A percentile compares a stretch with the other conserved stretches of the same genome.
phyloP scores from a whole-genome alignment of 202 grass and related monocot species.

The Brachypodium distachyon region DNA sequence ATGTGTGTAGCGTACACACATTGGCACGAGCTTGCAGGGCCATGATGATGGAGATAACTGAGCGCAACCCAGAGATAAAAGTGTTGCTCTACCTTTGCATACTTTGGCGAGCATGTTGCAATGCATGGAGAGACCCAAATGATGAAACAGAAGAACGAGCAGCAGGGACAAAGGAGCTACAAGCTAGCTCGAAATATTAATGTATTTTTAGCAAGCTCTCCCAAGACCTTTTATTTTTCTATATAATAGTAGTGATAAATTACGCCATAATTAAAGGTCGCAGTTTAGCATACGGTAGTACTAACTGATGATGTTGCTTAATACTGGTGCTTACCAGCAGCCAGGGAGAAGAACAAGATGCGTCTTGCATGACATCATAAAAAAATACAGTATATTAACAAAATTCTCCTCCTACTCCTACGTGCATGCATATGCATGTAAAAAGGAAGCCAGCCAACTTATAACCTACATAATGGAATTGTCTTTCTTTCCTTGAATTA shows the following conservation, averaged over 20 bases:
- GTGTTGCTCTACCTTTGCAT: conserved; percentile 27
- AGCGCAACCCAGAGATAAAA: conserved; percentile 59
- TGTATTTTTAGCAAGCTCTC: not conserved
- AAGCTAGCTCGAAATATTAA: not conserved
- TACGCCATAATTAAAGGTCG: conserved; percentile 7
- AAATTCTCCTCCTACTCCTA: not conserved
- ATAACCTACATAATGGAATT: not conserved
- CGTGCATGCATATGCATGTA: not conserved
- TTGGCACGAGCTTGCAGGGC: not conserved
- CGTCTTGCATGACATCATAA: not conserved
- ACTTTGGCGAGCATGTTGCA: conserved; percentile 29
- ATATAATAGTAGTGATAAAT: not conserved
- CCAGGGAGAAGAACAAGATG: conserved; percentile 4
- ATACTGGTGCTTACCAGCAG: conserved; percentile 5
- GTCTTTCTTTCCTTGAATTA: not conserved
- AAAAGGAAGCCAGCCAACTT: not conserved
- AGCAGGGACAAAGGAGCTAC: conserved; percentile 24
- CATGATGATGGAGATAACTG: conserved; percentile 42
- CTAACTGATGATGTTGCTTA: conserved; percentile 12
- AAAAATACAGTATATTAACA: not conserved
- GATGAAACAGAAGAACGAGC: conserved; percentile 38
- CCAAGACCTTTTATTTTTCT: not conserved
- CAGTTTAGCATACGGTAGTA: not conserved
- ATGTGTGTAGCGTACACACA: not conserved
- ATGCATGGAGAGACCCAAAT: conserved; percentile 23